Evolutionary conservation across 1,139 yeast species (phyloP).

Genomic region (Magnusiomyces suaveolens): DNA sequence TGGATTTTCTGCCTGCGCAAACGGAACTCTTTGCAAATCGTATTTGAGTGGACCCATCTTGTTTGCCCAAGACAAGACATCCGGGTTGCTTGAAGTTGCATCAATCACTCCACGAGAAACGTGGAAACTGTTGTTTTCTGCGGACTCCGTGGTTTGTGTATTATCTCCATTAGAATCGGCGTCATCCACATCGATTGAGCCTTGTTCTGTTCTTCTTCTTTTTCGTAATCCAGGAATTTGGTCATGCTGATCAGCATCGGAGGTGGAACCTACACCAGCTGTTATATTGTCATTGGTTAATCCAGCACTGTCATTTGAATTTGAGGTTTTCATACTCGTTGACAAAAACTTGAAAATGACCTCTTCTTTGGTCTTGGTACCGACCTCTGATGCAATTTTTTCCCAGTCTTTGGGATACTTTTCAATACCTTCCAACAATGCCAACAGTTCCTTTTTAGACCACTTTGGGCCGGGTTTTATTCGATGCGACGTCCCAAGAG

Average conservation of each 20-base stretch:
- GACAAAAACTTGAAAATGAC: slow-evolving; percentile 73
- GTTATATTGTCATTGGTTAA: too few relatives aligned
- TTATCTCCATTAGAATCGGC: slow-evolving; percentile 14
- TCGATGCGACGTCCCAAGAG: slow-evolving; percentile 1
- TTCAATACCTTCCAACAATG: slow-evolving; percentile 47
- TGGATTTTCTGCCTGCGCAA: slow-evolving; percentile 81
- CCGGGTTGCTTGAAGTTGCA: neutral
- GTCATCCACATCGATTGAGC: neutral
- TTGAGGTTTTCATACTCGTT: slow-evolving; percentile 38
- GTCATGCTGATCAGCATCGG: neutral
- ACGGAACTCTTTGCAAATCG: slow-evolving; percentile 68
- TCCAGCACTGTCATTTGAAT: slow-evolving; percentile 3
- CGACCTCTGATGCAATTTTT: slow-evolving; percentile 51
- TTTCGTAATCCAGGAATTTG: neutral
- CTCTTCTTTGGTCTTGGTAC: slow-evolving; percentile 64
- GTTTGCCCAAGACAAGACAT: slow-evolving; percentile 19
- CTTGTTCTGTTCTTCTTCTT: neutral
- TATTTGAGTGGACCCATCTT: slow-evolving; percentile 59
- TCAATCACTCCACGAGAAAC: neutral
- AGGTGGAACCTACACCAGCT: too few relatives aligned
- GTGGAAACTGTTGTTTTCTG: neutral
- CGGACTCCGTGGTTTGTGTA: neutral
- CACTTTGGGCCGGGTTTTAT: slow-evolving; percentile 42
- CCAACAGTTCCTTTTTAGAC: slow-evolving; percentile 52
- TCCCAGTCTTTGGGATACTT: slow-evolving; percentile 58